A percentile compares a stretch with the other conserved stretches of the same genome.
These are phyloP conservation scores for Paramecium tetraurelia DNA, from an alignment of 73 alveolate species.

Conservation along the genomic window DNA sequence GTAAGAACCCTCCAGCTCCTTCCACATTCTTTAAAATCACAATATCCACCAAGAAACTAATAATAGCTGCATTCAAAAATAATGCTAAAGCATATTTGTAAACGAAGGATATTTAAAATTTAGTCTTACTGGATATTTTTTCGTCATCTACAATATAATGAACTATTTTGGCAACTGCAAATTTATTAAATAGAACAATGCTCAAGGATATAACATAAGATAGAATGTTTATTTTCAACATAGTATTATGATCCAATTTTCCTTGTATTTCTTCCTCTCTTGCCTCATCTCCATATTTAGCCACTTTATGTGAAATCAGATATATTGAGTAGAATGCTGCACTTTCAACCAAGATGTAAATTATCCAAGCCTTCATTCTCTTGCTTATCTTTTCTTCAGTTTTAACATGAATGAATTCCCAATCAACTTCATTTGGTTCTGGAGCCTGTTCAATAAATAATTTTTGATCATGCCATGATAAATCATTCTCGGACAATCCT, in stretches of 20 bases:
- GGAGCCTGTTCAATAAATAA: constrained; percentile 52
- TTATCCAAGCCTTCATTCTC: constrained; percentile 11
- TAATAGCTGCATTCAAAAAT: constrained; percentile 49
- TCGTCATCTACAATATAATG: constrained; percentile 57
- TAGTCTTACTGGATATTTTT: constrained; percentile 28
- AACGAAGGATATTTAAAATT: constrained; percentile 35
- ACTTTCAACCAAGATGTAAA: not conserved
- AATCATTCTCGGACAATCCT: not conserved
- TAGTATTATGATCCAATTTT: not conserved
- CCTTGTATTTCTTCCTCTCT: constrained; percentile 47
- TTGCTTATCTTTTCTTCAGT: constrained; percentile 24
- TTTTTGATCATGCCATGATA: constrained; percentile 49
- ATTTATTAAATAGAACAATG: constrained; percentile 52
- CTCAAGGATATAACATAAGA: constrained; percentile 26
- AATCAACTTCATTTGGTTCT: constrained; percentile 60
- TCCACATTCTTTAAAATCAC: constrained; percentile 9
- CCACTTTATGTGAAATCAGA: constrained; percentile 4
- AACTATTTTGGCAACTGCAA: constrained; percentile 47
- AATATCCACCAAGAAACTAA: constrained; percentile 52
- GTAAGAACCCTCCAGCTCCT: constrained; percentile 53
- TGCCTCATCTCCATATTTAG: constrained; percentile 42
- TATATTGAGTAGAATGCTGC: constrained; percentile 26
- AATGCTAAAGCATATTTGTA: constrained; percentile 25
- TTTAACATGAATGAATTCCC: constrained; percentile 57
- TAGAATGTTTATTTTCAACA: not conserved